phyloP scores from a whole-genome alignment of 805 yeast genomes.

The Naumovozyma baii region DNA sequence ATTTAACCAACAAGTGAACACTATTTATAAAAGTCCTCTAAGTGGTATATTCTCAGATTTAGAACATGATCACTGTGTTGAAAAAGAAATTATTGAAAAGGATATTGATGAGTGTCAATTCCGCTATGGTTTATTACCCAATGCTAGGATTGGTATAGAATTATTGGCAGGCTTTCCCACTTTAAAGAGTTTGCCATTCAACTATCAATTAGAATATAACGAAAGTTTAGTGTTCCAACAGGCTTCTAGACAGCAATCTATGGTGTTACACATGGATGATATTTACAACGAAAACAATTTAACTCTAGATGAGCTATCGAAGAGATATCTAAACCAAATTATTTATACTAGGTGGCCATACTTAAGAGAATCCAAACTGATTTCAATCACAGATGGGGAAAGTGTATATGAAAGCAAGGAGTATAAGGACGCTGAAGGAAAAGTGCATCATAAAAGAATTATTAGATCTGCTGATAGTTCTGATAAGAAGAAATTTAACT shows the following conservation, averaged over 20 bases:
- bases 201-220: conserved; percentile 42
- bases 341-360: conserved; percentile 89
- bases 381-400: conserved; percentile 48
- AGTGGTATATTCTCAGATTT: conserved; percentile 70
- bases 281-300: conserved; percentile 40
- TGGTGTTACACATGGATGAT: conserved; percentile 55
- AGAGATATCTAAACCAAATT: conserved; percentile 47
- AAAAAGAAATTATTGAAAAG: conserved; percentile 46
- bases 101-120: conserved; percentile 31
- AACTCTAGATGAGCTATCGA: conserved; percentile 55
- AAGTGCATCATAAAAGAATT: conserved; percentile 27
- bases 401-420: conserved; percentile 33
- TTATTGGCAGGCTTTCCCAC: conserved; percentile 87
- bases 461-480: conserved; percentile 37
- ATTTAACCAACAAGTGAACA: conserved; percentile 67
- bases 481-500: conserved; percentile 39
- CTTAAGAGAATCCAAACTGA: conserved; percentile 66
- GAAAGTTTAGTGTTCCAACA: conserved; percentile 73
- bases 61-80: conserved; percentile 70
- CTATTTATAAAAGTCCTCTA: conserved; percentile 62
- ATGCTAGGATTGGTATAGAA: conserved; percentile 60
- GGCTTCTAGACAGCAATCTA: conserved; percentile 75
- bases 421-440: conserved; percentile 4
- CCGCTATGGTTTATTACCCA: conserved; percentile 50
- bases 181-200: conserved; percentile 58